These are phyloP conservation scores for Vinca minor DNA, from an alignment of 257 asterid species.

Conservation along the genomic window DNA sequence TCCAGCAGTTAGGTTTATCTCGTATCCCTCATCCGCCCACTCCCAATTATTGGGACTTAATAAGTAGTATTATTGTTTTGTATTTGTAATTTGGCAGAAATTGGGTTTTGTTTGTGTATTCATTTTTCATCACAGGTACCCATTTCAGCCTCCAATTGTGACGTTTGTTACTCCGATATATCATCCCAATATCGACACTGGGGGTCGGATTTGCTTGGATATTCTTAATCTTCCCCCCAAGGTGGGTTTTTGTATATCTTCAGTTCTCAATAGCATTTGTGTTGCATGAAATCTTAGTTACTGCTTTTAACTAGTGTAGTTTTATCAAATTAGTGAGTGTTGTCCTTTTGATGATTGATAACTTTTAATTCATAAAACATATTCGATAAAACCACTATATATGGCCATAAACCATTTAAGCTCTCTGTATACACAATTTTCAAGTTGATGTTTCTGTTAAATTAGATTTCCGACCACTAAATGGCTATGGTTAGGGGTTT, in stretches of 20 bases:
- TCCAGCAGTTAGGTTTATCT: no score
- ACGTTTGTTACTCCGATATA: slow-evolving; percentile 67
- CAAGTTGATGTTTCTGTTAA: no score
- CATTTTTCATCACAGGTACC: slow-evolving; percentile 41
- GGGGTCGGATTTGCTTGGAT: slow-evolving; percentile 91
- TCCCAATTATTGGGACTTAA: no score
- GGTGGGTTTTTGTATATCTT: slow-evolving; percentile 27
- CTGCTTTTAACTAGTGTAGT: background rate
- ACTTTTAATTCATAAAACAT: background rate
- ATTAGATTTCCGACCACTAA: no score
- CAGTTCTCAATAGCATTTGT: no score
- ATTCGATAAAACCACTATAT: no score
- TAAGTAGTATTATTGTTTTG: no score
- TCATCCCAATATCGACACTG: slow-evolving; percentile 84
- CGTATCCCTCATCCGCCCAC: no score
- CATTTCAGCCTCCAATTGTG: slow-evolving; percentile 84
- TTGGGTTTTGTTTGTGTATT: slow-evolving; percentile 2
- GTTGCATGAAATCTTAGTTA: background rate
- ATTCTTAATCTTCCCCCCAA: slow-evolving; percentile 90
- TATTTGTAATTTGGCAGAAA: background rate
- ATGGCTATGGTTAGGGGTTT: no score
- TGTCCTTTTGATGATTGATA: background rate
- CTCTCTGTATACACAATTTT: no score
- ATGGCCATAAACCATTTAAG: no score
- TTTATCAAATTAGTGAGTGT: background rate